phyloP scores from a whole-genome alignment of 1,284 basidiomycete genomes.

The Rhodofomes roseus region DNA sequence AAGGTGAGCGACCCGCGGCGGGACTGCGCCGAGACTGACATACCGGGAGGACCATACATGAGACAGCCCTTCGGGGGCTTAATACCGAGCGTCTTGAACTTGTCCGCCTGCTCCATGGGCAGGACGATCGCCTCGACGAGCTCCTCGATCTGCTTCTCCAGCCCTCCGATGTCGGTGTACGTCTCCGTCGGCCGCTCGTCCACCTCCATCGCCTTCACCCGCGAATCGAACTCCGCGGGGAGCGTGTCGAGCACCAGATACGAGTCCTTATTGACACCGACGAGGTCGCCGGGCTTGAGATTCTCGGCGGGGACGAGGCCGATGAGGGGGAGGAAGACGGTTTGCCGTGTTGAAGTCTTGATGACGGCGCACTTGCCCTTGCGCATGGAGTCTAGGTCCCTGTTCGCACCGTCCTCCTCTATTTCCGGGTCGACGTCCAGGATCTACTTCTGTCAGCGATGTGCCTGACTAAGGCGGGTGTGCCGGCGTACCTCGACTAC shows the following conservation, averaged over 20 bases:
- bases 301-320: conserved; percentile 92
- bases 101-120: conserved; percentile 80
- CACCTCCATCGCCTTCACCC: conserved; percentile 93
- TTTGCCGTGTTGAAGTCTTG: conserved; percentile 97
- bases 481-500: conserved; percentile 79
- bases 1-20: background rate
- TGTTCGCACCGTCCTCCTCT: conserved; percentile 91
- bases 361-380: conserved; percentile 98
- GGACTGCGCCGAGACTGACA: conserved; percentile 15
- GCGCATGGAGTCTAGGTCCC: conserved; percentile 90
- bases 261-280: conserved; percentile 99
- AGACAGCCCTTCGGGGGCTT: conserved; percentile 75
- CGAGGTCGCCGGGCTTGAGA: conserved; percentile 89
- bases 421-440: conserved; percentile 92
- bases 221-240: conserved; percentile 73
- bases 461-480: background rate
- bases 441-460: conserved; percentile 53
- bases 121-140: conserved; percentile 78
- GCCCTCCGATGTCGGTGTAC: conserved; percentile 77
- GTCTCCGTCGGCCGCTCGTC: conserved; percentile 78
- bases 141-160: conserved; percentile 84
- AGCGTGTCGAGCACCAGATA: conserved; percentile 93
- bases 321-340: conserved; percentile 97
- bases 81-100: conserved; percentile 82
- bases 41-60: conserved; percentile 79